These are phyloP conservation scores for Fusarium poae DNA, from an alignment of 2,329 filamentous ascomycete species.

Conservation along the genomic window DNA sequence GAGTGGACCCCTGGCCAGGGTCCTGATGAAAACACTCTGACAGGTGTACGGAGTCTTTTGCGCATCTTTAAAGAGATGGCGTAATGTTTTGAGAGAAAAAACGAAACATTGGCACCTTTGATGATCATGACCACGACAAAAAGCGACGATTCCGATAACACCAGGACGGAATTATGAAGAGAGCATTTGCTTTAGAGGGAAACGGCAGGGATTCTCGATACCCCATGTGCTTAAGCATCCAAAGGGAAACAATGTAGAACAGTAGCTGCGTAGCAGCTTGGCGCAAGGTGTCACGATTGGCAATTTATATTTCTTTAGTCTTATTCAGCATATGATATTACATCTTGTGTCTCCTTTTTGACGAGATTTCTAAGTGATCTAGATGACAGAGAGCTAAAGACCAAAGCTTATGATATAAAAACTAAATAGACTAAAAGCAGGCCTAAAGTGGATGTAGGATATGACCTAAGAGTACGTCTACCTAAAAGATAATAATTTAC, in stretches of 20 bases:
- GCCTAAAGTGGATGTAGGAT: no score
- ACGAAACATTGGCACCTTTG: conserved; percentile 28
- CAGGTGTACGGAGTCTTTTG: conserved; percentile 78
- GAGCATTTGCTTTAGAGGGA: conserved; percentile 44
- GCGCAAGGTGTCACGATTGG: conserved; percentile 43
- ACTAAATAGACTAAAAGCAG: no score
- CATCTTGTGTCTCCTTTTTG: neutral
- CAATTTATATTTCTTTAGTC: conserved; percentile 24
- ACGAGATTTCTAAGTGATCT: no score
- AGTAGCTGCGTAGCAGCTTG: conserved; percentile 33
- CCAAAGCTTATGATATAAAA: no score
- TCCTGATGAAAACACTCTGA: conserved; percentile 85
- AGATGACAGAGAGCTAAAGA: no score
- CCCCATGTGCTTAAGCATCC: conserved; percentile 43
- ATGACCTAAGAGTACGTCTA: no score
- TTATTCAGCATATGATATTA: conserved; percentile 5
- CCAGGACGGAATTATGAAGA: conserved; percentile 27
- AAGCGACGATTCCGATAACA: conserved; percentile 18
- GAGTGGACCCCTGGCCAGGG: conserved; percentile 84
- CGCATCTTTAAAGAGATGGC: conserved; percentile 78
- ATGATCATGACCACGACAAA: conserved; percentile 40
- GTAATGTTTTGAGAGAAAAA: conserved; percentile 40
- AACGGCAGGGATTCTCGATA: conserved; percentile 45
- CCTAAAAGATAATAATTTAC: no score
- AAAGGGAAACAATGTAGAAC: conserved; percentile 44